These are phyloP conservation scores for Didymella exigua DNA, from an alignment of 2,329 filamentous ascomycete genomes.

Conservation along the genomic window DNA sequence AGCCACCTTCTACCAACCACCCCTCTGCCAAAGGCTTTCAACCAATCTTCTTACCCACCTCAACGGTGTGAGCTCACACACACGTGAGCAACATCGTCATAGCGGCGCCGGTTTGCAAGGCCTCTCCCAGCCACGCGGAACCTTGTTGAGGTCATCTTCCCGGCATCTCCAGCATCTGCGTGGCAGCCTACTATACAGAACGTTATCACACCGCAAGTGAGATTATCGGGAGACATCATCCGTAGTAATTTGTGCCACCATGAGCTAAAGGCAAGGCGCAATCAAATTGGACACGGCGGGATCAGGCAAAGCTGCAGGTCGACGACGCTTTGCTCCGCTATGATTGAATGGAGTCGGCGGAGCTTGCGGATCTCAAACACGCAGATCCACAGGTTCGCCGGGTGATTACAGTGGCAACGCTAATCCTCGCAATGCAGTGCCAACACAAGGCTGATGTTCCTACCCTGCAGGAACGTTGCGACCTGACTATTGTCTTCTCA, in stretches of 20 bases:
- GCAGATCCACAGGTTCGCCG: slow-evolving; percentile 14
- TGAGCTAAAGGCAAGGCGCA: background rate
- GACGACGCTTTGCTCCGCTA: slow-evolving; percentile 3
- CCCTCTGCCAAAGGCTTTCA: background rate
- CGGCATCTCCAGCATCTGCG: background rate
- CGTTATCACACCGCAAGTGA: background rate
- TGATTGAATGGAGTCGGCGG: slow-evolving; percentile 9
- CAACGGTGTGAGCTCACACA: background rate
- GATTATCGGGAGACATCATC: background rate
- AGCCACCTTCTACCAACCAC: slow-evolving; percentile 8
- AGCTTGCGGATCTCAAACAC: slow-evolving; percentile 2
- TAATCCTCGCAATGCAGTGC: background rate
- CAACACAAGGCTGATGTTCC: slow-evolving; percentile 11
- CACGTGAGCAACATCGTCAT: slow-evolving; percentile 5
- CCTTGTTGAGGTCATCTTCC: background rate
- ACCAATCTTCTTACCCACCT: slow-evolving; percentile 1
- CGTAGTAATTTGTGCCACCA: background rate
- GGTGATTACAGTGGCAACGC: slow-evolving; percentile 13
- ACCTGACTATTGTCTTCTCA: slow-evolving; percentile 1
- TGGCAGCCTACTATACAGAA: background rate
- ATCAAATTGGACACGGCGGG: slow-evolving; percentile 14
- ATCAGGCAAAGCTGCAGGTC: slow-evolving; percentile 5
- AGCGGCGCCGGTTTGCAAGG: background rate
- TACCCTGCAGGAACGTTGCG: background rate
- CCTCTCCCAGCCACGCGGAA: background rate